Evolutionary conservation across 495 filamentous ascomycete genomes (phyloP).

Genomic region (Talaromyces trachyspermus): DNA sequence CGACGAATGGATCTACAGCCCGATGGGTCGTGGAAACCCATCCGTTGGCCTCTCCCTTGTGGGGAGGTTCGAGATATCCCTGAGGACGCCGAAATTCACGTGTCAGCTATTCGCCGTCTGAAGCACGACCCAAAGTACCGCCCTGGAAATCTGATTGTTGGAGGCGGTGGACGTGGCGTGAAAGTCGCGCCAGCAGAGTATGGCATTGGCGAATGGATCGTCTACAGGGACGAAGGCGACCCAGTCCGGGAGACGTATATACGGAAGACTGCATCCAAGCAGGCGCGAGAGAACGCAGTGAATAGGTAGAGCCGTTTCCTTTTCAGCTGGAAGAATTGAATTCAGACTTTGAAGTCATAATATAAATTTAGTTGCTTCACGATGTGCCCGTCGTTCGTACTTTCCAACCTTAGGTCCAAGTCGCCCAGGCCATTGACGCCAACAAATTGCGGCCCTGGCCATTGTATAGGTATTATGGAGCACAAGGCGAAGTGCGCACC

Average conservation of each 20-base stretch:
- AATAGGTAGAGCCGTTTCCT: conserved; percentile 16
- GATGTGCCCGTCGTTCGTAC: too few relatives aligned
- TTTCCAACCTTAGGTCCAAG: too few relatives aligned
- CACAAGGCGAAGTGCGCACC: too few relatives aligned
- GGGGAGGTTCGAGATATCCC: conserved; percentile 82
- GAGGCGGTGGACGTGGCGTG: conserved; percentile 69
- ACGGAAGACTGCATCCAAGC: conserved; percentile 19
- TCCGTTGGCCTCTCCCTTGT: conserved; percentile 70
- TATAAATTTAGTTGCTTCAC: too few relatives aligned
- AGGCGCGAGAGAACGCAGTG: conserved; percentile 8
- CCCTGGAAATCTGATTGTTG: conserved; percentile 74
- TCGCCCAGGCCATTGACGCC: too few relatives aligned
- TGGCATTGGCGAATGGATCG: conserved; percentile 70
- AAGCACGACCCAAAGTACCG: conserved; percentile 55
- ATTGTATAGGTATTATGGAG: too few relatives aligned
- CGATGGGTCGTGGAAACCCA: conserved; percentile 75
- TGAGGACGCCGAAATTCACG: conserved; percentile 59
- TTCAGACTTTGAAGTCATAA: too few relatives aligned
- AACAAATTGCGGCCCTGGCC: too few relatives aligned
- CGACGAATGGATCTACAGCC: conserved; percentile 69
- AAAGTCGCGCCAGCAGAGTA: conserved; percentile 49
- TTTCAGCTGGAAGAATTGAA: too few relatives aligned
- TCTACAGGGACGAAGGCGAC: conserved; percentile 55
- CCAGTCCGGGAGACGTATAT: conserved; percentile 57
- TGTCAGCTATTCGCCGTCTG: conserved; percentile 69